phyloP scores from a whole-genome alignment of 371 early-diverging fungal genomes.

The Phascolomyces articulosus region DNA sequence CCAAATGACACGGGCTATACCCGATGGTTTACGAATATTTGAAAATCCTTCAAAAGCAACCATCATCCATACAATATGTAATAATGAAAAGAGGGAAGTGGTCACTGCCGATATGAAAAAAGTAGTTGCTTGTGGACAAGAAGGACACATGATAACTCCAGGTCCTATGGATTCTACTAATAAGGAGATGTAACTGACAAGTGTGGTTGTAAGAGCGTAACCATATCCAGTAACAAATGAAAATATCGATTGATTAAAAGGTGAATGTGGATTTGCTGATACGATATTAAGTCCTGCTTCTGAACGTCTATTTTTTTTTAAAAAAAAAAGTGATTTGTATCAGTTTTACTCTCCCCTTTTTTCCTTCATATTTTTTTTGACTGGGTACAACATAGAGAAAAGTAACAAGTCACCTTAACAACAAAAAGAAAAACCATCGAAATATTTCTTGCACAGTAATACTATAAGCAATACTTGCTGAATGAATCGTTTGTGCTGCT shows the following conservation, averaged over 20 bases:
- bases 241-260: conserved; percentile 60
- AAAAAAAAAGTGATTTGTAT: not conserved
- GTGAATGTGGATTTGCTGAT: conserved; percentile 58
- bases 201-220: conserved; percentile 69
- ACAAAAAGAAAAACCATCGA: conserved; percentile 62
- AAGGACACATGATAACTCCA: conserved; percentile 68
- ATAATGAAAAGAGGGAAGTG: conserved; percentile 68
- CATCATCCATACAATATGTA: conserved; percentile 77
- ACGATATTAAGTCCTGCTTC: conserved; percentile 62
- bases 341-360: not conserved
- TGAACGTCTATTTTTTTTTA: conserved; percentile 41
- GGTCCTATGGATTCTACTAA: conserved; percentile 71
- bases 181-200: conserved; percentile 68
- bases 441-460: conserved; percentile 70
- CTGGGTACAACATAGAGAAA: no score
- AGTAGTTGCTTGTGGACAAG: conserved; percentile 62
- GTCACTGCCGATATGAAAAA: conserved; percentile 74
- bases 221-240: conserved; percentile 73
- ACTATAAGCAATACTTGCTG: conserved; percentile 60
- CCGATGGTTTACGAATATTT: conserved; percentile 24
- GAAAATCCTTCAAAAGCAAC: conserved; percentile 70
- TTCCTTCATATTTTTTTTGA: conserved; percentile 7
- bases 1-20: conserved; percentile 43
- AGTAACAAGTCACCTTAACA: no score
- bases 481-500: conserved; percentile 28